Base-by-base conservation (phyloP, 768 basidiomycete species). In the Psilocybe azurescens region DNA sequence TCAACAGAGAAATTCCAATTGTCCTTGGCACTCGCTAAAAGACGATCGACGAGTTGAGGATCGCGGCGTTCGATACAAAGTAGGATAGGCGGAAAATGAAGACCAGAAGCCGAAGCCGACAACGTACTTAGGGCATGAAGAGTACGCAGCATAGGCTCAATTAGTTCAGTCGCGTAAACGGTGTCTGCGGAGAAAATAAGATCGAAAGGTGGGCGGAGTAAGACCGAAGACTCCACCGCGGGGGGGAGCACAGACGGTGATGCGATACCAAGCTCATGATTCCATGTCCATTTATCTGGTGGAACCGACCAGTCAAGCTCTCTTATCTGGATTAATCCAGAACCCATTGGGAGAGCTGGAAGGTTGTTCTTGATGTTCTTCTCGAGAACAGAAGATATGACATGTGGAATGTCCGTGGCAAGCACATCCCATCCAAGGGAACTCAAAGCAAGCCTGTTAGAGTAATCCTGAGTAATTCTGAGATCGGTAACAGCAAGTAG, bases 181-280 rank as follows among this genome's bases (percentile, higher is more conserved):
- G 95, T 96, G 74, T 97, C 95, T 56, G 94, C 89, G 10, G 93
- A 86, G 56, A 91, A 73, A 65, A 97, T 88, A 67, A 94, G 79
- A 74, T 93, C 88, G 77, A 89, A 91, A 1, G 87, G 88, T 7
- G 88, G 84, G 16, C 66, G 65, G 13, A 86, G 77, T 47, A 72
- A 64, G 39, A 52, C 48, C 20, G 58, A 33, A 52, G 67, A 61
- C 54, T 33, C 57, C 24, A 68, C 63, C n/a, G 67, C 63, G 60
- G 68, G 64, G 44, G 66, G 32, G 48, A 63, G 56, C 14, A 64
- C 54, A 56, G 72, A 62, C 52, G 59, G 64, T 24, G 73, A 77
- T 2, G 79, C 76, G 51, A 79, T 72, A 67, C 70, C 65, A 64
- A 70, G 67, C 62, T 77, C 60, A 65, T 84, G 65, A 60, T 80